Percentiles rank a stretch among this genome's conserved stretches.
These are phyloP conservation scores for Paraglomus occultum DNA, from an alignment of 192 early-diverging fungal genomes.

Conservation along the genomic window DNA sequence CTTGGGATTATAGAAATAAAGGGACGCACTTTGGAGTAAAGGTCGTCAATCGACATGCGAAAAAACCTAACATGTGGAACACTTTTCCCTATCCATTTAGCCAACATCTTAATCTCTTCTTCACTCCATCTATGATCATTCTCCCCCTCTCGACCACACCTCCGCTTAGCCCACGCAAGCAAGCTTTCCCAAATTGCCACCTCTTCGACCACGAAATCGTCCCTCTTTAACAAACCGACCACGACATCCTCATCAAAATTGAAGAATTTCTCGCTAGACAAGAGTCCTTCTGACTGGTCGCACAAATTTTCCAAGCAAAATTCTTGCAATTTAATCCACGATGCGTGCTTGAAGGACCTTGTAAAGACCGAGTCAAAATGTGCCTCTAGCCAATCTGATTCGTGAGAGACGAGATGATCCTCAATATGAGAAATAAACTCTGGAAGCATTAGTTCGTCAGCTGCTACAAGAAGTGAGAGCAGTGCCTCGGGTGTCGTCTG, in stretches of 20 bases:
- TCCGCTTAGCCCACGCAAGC: slow-evolving; percentile 11
- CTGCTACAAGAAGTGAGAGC: neutral
- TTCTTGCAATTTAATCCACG: neutral
- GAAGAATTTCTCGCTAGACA: neutral
- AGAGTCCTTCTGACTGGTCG: neutral
- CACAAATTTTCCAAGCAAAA: slow-evolving; percentile 14
- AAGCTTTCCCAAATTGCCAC: slow-evolving; percentile 8
- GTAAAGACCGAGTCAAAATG: neutral
- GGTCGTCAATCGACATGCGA: neutral
- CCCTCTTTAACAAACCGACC: neutral
- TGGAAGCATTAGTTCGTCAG: slow-evolving; percentile 14
- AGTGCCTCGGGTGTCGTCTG: neutral
- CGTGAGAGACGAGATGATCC: neutral
- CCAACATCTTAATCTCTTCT: neutral
- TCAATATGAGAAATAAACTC: slow-evolving; percentile 14
- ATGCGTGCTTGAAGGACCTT: slow-evolving; percentile 7
- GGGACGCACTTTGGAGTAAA: neutral
- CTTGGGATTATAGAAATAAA: neutral
- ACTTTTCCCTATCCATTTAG: neutral
- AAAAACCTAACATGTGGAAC: slow-evolving; percentile 1
- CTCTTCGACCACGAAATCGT: slow-evolving; percentile 19
- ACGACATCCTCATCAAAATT: neutral
- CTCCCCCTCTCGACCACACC: neutral
- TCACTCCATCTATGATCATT: neutral
- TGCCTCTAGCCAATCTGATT: slow-evolving; percentile 5